Evolutionary conservation across 1,139 yeast genomes (phyloP), one percentile per base, ranked within the genome.

Genomic region (Candida tunisiensis): DNA sequence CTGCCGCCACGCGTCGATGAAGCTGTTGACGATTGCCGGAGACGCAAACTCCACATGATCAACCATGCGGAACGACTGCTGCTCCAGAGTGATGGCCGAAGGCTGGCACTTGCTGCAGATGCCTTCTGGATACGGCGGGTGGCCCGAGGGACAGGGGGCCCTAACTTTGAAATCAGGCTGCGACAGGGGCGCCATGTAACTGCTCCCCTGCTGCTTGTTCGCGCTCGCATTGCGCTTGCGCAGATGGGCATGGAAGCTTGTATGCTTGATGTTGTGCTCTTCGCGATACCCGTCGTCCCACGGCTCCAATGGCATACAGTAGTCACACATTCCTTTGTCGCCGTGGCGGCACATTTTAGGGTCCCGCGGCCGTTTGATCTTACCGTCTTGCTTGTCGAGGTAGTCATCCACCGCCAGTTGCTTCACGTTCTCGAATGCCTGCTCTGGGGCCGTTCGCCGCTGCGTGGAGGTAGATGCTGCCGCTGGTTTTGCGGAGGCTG

Each of bases 51-150:
- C 96, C 17, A 88, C 91, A 55, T 91, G 96, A 51, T 91, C 99
- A 13, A 91, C 93, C 94, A 88, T 80, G 44, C 99, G 66, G 49
- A 79, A 91, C 26, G 65, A 62, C 49, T 91, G 98, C 47, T 74
- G 85, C 47, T 78, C 93, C 35, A 91, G 60, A 0, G 96, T 83
- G 32, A 91, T 82, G 0, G 94, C 92, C 1, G 93, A 72, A 1
- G 98, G 96, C 50, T 85, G 96, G 51, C 98, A 88, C 49, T 83
- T 82, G n/a, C 93, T 77, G 47, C 98, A 88, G 37, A 88, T 83
- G 1, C 96, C 95, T 30, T 60, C 65, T 1, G 98, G 96, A 77
- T 93, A 85, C 6, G 93, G 88, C 25, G 74, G 69, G 50, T 88
- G 98, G 1, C 94, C 94, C 24, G 70, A 63, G 1, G 64, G 65